Evolutionary conservation across 129 eudicot genomes (phyloP).

Genomic region (Gnaphalium uliginosum): DNA sequence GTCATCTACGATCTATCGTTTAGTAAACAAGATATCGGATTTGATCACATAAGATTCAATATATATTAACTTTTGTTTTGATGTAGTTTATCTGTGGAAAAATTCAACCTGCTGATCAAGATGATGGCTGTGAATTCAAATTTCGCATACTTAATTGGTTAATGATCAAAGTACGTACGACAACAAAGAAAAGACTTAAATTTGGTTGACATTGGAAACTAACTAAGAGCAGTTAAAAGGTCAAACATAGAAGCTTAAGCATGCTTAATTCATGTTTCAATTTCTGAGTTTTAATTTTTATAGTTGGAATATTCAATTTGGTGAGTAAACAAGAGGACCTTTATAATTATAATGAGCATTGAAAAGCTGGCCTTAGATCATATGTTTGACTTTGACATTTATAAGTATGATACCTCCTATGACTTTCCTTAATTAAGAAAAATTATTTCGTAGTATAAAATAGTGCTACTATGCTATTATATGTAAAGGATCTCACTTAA

Average conservation of each 20-base stretch:
- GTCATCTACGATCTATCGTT: not conserved
- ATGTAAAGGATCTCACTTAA: constrained; percentile 19
- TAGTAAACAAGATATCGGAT: not conserved
- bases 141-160: constrained; percentile 16
- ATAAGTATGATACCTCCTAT: constrained; percentile 27
- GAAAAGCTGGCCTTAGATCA: constrained; percentile 39
- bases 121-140: constrained; percentile 8
- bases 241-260: constrained; percentile 12
- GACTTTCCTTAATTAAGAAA: constrained; percentile 29
- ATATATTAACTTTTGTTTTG: not conserved
- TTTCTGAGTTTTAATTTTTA: not conserved
- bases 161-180: not conserved
- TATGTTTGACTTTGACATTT: constrained; percentile 30
- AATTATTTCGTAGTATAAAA: not conserved
- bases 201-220: constrained; percentile 26
- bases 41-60: not conserved
- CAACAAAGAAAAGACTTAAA: not conserved
- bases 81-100: not conserved
- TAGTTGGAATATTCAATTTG: constrained; percentile 10
- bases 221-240: not conserved
- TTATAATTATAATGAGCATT: constrained; percentile 1
- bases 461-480: not conserved
- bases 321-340: not conserved
- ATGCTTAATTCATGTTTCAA: constrained; percentile 19
- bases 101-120: not conserved